Percentiles rank a stretch among this genome's conserved stretches.
phyloP scores from a whole-genome alignment of 495 filamentous ascomycete genomes.

The Aspergillus conjunctus region DNA sequence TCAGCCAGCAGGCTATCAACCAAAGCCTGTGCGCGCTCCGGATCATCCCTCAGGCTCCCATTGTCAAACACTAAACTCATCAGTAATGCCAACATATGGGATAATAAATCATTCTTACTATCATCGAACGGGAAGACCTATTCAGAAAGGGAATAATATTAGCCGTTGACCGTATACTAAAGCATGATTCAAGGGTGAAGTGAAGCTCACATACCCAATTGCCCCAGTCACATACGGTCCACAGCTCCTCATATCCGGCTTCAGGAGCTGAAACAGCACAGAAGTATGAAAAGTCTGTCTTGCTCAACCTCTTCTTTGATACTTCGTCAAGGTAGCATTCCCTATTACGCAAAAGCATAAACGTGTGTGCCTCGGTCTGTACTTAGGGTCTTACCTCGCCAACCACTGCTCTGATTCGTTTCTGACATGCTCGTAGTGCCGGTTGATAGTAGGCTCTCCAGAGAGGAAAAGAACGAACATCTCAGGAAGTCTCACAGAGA shows the following conservation, averaged over 20 bases:
- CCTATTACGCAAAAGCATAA: constrained; percentile 12
- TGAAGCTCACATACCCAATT: constrained; percentile 33
- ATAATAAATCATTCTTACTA: constrained; percentile 14
- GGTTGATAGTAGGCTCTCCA: constrained; percentile 29
- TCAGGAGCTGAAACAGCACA: constrained; percentile 28
- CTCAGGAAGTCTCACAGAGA: constrained; percentile 31
- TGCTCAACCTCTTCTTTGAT: constrained; percentile 8
- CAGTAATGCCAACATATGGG: neutral
- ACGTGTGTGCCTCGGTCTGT: neutral
- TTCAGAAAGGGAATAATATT: neutral
- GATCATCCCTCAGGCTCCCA: constrained; percentile 29
- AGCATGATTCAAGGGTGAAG: neutral
- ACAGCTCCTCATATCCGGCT: constrained; percentile 25
- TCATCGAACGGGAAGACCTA: constrained; percentile 36
- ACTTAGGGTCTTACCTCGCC: constrained; percentile 13
- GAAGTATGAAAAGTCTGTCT: constrained; percentile 25
- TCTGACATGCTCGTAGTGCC: constrained; percentile 30
- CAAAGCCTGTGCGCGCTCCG: constrained; percentile 23
- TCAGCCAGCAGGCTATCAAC: constrained; percentile 28
- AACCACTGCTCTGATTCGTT: constrained; percentile 28
- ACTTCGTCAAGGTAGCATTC: constrained; percentile 20
- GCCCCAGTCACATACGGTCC: constrained; percentile 35
- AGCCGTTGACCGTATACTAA: neutral
- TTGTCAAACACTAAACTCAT: constrained; percentile 34
- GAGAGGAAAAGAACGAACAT: constrained; percentile 38